A percentile compares a stretch with the other conserved stretches of the same genome.
Conservation (phyloP, 441 rosid genomes). For the Syzygium malaccense region DNA sequence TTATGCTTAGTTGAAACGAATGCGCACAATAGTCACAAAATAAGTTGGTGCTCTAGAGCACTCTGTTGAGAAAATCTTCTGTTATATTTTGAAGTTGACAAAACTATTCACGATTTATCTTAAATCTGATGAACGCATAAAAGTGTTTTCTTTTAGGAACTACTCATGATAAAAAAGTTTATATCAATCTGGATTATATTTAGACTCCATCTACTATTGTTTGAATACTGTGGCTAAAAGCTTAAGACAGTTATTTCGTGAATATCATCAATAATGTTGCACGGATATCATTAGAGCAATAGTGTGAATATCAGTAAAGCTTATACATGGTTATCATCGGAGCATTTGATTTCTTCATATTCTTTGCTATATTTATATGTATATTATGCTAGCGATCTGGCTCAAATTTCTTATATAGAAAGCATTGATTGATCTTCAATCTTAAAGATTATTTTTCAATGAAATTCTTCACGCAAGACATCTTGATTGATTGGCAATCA, state of each 20-base stretch:
- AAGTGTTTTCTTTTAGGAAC: background rate
- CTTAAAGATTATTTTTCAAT: background rate
- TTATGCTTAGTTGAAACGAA: background rate
- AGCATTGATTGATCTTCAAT: background rate
- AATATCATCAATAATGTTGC: too few relatives aligned
- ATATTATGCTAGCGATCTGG: background rate
- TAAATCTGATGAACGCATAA: background rate
- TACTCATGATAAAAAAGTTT: background rate
- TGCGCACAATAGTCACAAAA: background rate
- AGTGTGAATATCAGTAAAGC: background rate
- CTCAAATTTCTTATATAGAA: background rate
- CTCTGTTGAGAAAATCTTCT: background rate
- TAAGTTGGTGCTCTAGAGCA: background rate
- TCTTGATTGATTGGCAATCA: background rate
- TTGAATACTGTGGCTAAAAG: background rate
- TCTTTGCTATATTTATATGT: background rate
- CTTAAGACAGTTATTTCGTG: background rate
- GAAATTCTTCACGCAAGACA: background rate
- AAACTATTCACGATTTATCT: background rate
- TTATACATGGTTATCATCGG: background rate
- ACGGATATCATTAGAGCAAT: background rate
- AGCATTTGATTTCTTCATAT: background rate
- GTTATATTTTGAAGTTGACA: background rate
- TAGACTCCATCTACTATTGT: background rate
- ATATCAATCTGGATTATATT: background rate